Evolutionary conservation across 2,329 filamentous ascomycete genomes (phyloP), one percentile per base, ranked within the genome.

Genomic region (Scytalidium lignicola): DNA sequence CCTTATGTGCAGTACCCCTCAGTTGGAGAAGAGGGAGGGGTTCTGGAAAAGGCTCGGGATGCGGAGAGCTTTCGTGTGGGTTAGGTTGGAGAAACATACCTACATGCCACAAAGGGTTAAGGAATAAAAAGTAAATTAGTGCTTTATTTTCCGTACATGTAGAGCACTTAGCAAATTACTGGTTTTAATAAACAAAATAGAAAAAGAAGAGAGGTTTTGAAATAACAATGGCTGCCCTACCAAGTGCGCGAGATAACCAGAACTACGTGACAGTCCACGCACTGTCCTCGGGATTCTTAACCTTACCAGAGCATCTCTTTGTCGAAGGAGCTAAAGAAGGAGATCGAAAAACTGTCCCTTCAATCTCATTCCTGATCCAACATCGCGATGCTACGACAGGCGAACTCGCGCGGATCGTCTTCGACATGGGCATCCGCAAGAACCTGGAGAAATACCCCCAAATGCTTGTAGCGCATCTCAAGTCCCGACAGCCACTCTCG

Each of bases 401-500:
- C 51, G 21, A 45, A 40, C 28, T 20, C n/a, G 63, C 69, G 2
- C 65, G 46, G 59, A 62, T 78, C 9, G 60, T 79, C 53, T 79
- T 79, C 58, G 76, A 79, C 55, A 68, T 80, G 8, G 75, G 76
- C 10, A 62, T 78, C 20, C 73, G 75, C 46, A 68, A 70, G 43
- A 65, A 74, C 22, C 53, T 70, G 13, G 52, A 60, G 5, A 63
- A 65, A 40, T 79, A 79, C 55, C 64, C 70, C 6, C 52, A 61
- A 7, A 61, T 65, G 1, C 66, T 75, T 48, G 70, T 71, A 52
- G 61, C 65, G 6, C 74, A 77, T 54, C 66, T 78, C 19, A 57
- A 66, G 9, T 61, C 64, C 42, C 68, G 75, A 18, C 64, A 70
- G 43, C 74, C 75, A 1, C 64, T 72, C 15, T 59, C 60, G 18